Evolutionary conservation across 257 asterid species (phyloP).

Genomic region (Fraxinus cuspidata): DNA sequence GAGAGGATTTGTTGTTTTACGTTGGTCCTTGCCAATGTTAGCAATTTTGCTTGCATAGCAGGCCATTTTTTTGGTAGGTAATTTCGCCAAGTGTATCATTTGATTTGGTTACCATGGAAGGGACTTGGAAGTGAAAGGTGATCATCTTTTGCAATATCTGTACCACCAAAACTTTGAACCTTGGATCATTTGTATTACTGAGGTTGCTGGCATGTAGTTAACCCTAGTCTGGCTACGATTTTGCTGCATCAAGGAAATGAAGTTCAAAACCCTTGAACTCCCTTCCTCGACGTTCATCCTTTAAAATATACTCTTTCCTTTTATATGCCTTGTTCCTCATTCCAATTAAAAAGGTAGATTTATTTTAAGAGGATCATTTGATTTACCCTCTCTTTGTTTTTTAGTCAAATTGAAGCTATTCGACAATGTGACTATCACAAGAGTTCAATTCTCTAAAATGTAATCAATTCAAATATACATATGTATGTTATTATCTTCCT

Average conservation of each 20-base stretch:
- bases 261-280: neutral
- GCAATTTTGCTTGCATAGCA: neutral
- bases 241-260: neutral
- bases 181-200: neutral
- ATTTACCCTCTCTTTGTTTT: neutral
- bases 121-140: neutral
- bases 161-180: neutral
- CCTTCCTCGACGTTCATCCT: neutral
- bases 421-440: neutral
- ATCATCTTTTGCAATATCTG: neutral
- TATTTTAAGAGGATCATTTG: neutral
- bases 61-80: neutral
- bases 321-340: neutral
- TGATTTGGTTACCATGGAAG: neutral
- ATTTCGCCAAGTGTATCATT: neutral
- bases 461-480: neutral
- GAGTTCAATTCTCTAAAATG: neutral
- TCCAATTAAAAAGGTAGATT: neutral
- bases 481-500: neutral
- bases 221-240: neutral
- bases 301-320: neutral
- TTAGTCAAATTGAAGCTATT: neutral
- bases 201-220: neutral
- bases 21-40: neutral
- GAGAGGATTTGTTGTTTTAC: neutral